Percentiles rank a stretch among this genome's conserved stretches.
phyloP scores from a whole-genome alignment of 23 red algal genomes.

The Gracilaria vermiculophylla region DNA sequence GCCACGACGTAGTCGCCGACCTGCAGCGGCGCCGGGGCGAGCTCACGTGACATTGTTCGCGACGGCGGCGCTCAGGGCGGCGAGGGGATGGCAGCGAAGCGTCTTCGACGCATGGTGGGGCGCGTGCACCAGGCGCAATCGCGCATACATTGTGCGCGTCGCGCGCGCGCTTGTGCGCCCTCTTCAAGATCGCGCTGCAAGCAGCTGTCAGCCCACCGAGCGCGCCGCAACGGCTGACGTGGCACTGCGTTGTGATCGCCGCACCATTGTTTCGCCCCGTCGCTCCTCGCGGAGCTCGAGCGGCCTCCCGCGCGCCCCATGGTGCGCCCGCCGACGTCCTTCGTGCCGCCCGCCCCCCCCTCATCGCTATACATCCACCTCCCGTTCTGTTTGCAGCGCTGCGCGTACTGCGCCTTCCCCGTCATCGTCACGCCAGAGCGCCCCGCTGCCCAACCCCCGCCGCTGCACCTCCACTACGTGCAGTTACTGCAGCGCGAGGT shows the following conservation, averaged over 20 bases:
- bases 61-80: neutral
- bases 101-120: no score
- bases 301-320: neutral
- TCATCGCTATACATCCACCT: slow-evolving; percentile 90
- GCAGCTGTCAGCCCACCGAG: neutral
- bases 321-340: neutral
- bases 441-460: slow-evolving; percentile 1
- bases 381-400: slow-evolving; percentile 91
- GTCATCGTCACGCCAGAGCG: slow-evolving; percentile 61
- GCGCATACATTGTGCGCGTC: no score
- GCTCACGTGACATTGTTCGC: neutral
- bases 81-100: neutral
- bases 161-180: neutral
- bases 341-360: slow-evolving; percentile 9
- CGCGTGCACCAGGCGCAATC: no score
- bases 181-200: neutral
- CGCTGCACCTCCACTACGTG: slow-evolving; percentile 65
- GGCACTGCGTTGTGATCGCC: neutral
- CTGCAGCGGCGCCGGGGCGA: neutral
- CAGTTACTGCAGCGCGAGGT: slow-evolving; percentile 52
- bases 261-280: no score
- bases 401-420: slow-evolving; percentile 96
- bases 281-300: neutral
- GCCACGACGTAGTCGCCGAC: slow-evolving; percentile 15
- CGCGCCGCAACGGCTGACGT: no score